Evolutionary conservation across 2,329 filamentous ascomycete species (phyloP).

Genomic region (Aureobasidium subglaciale): DNA sequence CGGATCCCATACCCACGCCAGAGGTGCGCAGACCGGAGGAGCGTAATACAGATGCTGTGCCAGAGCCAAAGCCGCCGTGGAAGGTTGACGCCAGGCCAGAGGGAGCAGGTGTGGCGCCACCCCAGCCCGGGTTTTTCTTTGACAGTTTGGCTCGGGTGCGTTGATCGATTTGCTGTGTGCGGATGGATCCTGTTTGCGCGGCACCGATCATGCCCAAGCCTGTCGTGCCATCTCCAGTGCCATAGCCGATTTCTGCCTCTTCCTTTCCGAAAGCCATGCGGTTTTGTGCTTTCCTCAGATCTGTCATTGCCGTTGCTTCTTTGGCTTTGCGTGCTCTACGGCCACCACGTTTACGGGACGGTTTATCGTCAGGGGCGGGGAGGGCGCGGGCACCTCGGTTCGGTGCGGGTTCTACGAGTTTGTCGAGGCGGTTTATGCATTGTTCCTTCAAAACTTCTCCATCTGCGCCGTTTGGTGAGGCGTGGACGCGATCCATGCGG

Average conservation of each 20-base stretch:
- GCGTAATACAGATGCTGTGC: constrained; percentile 61
- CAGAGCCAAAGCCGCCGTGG: constrained; percentile 64
- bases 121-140: constrained; percentile 96
- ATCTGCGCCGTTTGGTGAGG: constrained; percentile 70
- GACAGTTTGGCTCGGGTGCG: constrained; percentile 87
- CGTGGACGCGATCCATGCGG: constrained; percentile 79
- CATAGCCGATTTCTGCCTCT: constrained; percentile 88
- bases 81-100: constrained; percentile 70
- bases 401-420: constrained; percentile 82
- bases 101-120: constrained; percentile 45
- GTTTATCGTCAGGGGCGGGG: constrained; percentile 92
- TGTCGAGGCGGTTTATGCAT: constrained; percentile 80
- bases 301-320: constrained; percentile 94
- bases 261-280: constrained; percentile 93
- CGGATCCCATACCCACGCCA: constrained; percentile 59
- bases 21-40: constrained; percentile 73
- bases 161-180: constrained; percentile 82
- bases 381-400: constrained; percentile 84
- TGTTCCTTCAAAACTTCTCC: constrained; percentile 76
- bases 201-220: constrained; percentile 95
- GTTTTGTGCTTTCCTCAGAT: constrained; percentile 92
- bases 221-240: constrained; percentile 72
- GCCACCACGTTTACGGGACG: constrained; percentile 83
- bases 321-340: constrained; percentile 87
- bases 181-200: constrained; percentile 78